Evolutionary conservation across 2,329 filamentous ascomycete species (phyloP), one percentile per base, ranked within the genome.

Genomic region (Trichoderma aggressivum): DNA sequence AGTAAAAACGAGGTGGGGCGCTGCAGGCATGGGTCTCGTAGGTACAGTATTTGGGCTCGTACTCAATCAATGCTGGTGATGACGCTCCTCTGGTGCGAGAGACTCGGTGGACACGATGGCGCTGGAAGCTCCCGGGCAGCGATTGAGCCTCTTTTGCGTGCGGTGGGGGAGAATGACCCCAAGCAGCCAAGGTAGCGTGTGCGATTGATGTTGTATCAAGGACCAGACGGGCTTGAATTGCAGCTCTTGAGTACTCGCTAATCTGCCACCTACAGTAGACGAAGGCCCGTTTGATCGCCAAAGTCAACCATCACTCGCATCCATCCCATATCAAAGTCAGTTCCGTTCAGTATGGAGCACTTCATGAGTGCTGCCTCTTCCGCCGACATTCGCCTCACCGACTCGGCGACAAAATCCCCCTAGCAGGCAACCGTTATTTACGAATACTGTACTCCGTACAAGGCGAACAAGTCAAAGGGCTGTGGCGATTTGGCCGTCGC

Each of bases 401-500:
- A 30, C 36, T 47, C 24, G 50, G 28, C 55, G 55, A 32, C 18
- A 3, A n/a, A 50, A 50, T 50, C 43, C n/a, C n/a, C 24, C 36
- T 24, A 64, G 61, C 39, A 10, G n/a, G 28, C 61, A 65, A 50
- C 62, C 47, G 62, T 65, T 65, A 28, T 55, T 36, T 36, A 50
- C 14, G 32, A 36, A 16, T 21, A 36, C n/a, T 18, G 36, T 39
- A 39, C 36, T 39, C 36, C 16, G 36, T 39, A 39, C 36, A 18
- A n/a, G 18, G 36, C 39, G 61, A n/a, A 24, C 39, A 24, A 16
- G 21, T 53, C 14, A n/a, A 24, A 34, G 43, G 21, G 39, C 28
- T 36, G 70, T 71, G 70, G 70, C 70, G 66, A 71, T 60, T 21
- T 61, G 26, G 58, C 55, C 61, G 24, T 28, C 36, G 36, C 53